phyloP scores from a whole-genome alignment of 495 filamentous ascomycete species.

The Astrothelium macrocarpum region DNA sequence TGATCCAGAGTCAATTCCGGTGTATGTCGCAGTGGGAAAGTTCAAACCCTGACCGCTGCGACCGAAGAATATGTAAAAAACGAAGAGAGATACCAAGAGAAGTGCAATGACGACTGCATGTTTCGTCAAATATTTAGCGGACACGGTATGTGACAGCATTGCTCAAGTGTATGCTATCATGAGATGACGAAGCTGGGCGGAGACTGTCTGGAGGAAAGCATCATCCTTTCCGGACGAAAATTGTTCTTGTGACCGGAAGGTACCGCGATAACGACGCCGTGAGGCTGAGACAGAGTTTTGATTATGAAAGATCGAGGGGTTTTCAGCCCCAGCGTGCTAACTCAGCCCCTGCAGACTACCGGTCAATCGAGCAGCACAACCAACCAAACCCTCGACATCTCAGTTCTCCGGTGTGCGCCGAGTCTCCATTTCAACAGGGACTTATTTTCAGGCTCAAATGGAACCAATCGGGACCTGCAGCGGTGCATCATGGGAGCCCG shows the following conservation, averaged over 20 bases:
- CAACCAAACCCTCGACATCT: background rate
- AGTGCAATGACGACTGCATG: background rate
- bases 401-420: background rate
- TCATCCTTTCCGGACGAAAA: too few species aligned
- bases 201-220: background rate
- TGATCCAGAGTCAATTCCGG: background rate
- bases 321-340: too few species aligned
- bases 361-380: background rate
- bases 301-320: too few species aligned
- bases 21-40: background rate
- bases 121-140: background rate
- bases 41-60: background rate
- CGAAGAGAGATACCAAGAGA: background rate
- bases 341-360: background rate
- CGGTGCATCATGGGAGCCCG: background rate
- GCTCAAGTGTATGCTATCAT: background rate
- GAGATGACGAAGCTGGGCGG: background rate
- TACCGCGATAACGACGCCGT: too few species aligned
- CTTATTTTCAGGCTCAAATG: background rate
- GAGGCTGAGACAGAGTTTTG: background rate
- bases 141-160: background rate
- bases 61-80: background rate
- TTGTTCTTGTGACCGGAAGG: too few species aligned
- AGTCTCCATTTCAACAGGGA: background rate
- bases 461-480: background rate